phyloP scores from a whole-genome alignment of 306 rosid species.

The Trifolium subterraneum region DNA sequence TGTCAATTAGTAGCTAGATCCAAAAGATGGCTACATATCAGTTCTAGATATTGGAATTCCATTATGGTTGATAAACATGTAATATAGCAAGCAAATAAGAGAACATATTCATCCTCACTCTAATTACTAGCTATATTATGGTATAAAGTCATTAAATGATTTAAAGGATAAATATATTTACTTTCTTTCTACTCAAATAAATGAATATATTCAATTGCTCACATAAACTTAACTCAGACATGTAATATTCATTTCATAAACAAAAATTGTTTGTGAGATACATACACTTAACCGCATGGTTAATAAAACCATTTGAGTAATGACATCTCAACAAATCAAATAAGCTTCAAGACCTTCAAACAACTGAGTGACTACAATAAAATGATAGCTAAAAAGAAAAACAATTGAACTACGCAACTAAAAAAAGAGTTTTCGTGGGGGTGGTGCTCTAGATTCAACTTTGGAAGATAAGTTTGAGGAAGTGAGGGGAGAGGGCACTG shows the following conservation, averaged over 20 bases:
- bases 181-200: no score
- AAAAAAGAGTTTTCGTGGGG: constrained; percentile 78
- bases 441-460: constrained; percentile 54
- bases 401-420: constrained; percentile 30
- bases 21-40: no score
- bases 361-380: constrained; percentile 15
- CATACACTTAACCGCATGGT: constrained; percentile 1
- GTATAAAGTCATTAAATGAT: neutral
- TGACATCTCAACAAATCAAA: constrained; percentile 33
- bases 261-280: constrained; percentile 8
- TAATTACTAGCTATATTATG: neutral
- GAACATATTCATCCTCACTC: no score
- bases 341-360: neutral
- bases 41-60: no score
- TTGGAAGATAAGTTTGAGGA: constrained; percentile 52
- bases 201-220: no score
- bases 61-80: no score
- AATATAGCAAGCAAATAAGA: no score
- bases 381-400: neutral
- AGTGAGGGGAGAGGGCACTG: constrained; percentile 56
- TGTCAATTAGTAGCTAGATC: no score
- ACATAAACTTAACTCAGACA: no score
- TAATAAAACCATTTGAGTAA: neutral
- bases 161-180: no score
- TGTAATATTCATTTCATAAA: constrained; percentile 13